These are phyloP conservation scores for Zopfochytrium polystomum DNA, from an alignment of 371 early-diverging fungal species.

Conservation along the genomic window DNA sequence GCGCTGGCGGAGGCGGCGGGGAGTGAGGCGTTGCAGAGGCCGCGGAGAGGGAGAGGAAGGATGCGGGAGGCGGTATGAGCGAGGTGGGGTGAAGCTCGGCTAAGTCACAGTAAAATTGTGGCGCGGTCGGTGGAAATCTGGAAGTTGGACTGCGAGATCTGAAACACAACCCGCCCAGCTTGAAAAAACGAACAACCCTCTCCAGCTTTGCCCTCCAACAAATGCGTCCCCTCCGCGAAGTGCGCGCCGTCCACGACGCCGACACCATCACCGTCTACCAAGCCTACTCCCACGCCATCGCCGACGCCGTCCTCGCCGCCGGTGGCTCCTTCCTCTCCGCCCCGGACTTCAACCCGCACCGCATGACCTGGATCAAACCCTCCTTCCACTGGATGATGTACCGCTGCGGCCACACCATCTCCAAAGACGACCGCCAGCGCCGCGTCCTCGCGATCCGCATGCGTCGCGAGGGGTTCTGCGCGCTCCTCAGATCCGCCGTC, in stretches of 20 bases:
- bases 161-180: no score
- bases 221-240: background rate
- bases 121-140: no score
- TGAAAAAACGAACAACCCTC: no score
- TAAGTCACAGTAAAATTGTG: no score
- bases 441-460: constrained; percentile 41
- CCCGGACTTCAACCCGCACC: constrained; percentile 29
- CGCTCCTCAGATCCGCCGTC: constrained; percentile 30
- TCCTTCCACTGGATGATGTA: constrained; percentile 53
- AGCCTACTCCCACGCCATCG: constrained; percentile 40
- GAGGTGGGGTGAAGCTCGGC: no score
- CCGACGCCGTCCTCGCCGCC: constrained; percentile 28
- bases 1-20: no score
- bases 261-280: constrained; percentile 44
- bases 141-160: no score
- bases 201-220: no score
- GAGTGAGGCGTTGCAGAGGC: no score
- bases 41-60: no score
- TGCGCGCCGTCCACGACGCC: background rate
- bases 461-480: constrained; percentile 27
- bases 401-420: constrained; percentile 37
- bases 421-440: constrained; percentile 36
- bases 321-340: constrained; percentile 5
- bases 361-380: constrained; percentile 53
- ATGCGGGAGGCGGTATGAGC: no score